A percentile compares a stretch with the other conserved stretches of the same genome.
Conservation (phyloP, 192 early-diverging fungal species). For the Chytriomyces confervae region DNA sequence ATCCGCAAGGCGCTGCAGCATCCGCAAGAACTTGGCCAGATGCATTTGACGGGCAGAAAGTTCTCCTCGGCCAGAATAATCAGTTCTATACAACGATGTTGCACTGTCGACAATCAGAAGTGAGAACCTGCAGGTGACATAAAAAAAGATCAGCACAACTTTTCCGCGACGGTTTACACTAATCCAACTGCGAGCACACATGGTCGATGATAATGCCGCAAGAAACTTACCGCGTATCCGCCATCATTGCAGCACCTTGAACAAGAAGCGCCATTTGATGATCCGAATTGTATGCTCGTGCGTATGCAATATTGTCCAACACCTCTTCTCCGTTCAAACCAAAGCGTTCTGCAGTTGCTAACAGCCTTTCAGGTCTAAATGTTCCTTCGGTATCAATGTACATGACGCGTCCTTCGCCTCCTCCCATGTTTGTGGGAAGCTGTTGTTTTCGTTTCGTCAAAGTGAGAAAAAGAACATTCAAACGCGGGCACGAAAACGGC, state of each 20-base stretch:
- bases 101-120: slow-evolving; percentile 92
- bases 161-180: no score
- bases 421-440: slow-evolving; percentile 84
- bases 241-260: slow-evolving; percentile 91
- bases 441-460: not conserved
- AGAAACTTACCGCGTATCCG: slow-evolving; percentile 64
- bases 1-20: slow-evolving; percentile 85
- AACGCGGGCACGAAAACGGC: not conserved
- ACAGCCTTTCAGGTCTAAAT: slow-evolving; percentile 88
- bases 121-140: slow-evolving; percentile 64
- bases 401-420: slow-evolving; percentile 92
- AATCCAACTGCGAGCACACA: not conserved
- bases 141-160: slow-evolving; percentile 8
- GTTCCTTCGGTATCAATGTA: slow-evolving; percentile 98
- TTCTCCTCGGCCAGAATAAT: slow-evolving; percentile 94
- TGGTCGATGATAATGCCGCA: not conserved
- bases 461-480: not conserved
- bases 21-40: slow-evolving; percentile 86
- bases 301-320: slow-evolving; percentile 92
- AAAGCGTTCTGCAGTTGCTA: slow-evolving; percentile 83
- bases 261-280: slow-evolving; percentile 87
- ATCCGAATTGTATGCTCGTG: slow-evolving; percentile 94
- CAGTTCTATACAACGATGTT: slow-evolving; percentile 94
- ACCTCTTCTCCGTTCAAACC: slow-evolving; percentile 83
- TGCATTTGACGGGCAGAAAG: slow-evolving; percentile 95